These are phyloP conservation scores for Beta corolliflora DNA, from an alignment of 179 eudicot genomes.

Conservation along the genomic window DNA sequence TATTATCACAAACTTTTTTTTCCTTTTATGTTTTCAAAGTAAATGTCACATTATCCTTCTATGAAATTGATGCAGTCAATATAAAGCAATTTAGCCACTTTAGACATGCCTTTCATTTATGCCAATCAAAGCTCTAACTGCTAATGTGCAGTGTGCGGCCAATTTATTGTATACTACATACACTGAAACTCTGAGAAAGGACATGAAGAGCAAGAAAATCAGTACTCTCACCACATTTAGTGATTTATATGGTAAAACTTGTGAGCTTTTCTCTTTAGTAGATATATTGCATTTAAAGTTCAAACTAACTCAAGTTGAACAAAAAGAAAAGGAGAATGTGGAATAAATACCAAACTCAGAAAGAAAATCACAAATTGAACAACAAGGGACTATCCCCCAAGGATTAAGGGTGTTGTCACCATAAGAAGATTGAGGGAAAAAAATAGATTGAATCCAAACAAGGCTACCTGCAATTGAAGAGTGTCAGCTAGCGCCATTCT, in stretches of 20 bases:
- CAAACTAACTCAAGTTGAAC: too few relatives aligned
- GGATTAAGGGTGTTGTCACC: not conserved
- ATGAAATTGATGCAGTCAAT: not conserved
- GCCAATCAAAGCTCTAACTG: not conserved
- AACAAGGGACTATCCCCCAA: not conserved
- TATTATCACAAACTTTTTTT: not conserved
- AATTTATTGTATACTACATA: not conserved
- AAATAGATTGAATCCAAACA: not conserved
- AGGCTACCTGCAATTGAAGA: slow-evolving; percentile 88
- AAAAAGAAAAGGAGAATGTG: not conserved
- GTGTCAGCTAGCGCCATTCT: slow-evolving; percentile 81
- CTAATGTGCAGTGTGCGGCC: not conserved
- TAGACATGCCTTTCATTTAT: not conserved
- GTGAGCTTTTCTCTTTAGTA: too few relatives aligned
- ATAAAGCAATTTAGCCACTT: not conserved
- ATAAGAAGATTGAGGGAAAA: not conserved
- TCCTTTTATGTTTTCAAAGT: not conserved
- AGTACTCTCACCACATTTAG: too few relatives aligned
- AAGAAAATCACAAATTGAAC: not conserved
- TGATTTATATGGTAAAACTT: too few relatives aligned
- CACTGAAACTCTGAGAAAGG: not conserved
- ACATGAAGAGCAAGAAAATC: too few relatives aligned
- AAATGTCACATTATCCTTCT: not conserved
- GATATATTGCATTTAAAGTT: too few relatives aligned
- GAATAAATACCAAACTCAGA: not conserved